Evolutionary conservation across 306 rosid genomes (phyloP).

Genomic region (Gastrolobium villosum): DNA sequence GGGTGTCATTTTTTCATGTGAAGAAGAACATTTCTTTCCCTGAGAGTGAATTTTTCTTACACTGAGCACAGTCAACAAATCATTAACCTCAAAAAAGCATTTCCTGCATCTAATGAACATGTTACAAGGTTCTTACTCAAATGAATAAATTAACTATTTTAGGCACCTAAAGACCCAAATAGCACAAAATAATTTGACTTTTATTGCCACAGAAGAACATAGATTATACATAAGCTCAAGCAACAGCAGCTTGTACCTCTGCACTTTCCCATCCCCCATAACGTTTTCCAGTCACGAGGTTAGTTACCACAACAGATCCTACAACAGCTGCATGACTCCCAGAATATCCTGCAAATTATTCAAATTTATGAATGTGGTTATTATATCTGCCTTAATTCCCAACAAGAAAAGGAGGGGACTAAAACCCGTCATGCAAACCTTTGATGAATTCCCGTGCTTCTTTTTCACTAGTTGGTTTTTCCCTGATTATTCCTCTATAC

Average conservation of each 20-base stretch:
- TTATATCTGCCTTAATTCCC: not conserved
- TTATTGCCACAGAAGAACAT: conserved; percentile 17
- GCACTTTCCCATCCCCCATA: conserved; percentile 85
- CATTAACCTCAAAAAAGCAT: conserved; percentile 31
- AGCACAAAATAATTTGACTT: not conserved
- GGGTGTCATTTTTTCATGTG: not conserved
- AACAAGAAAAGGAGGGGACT: conserved; percentile 38
- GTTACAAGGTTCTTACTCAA: not conserved
- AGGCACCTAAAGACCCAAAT: not conserved
- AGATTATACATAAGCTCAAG: conserved; percentile 27
- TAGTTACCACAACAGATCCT: conserved; percentile 86
- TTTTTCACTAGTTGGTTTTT: conserved; percentile 83
- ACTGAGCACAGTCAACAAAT: conserved; percentile 16
- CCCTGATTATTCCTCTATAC: conserved; percentile 78
- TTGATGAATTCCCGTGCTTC: conserved; percentile 90
- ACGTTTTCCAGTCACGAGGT: conserved; percentile 86
- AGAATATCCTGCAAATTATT: conserved; percentile 79
- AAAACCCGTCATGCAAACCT: conserved; percentile 60
- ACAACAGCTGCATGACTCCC: conserved; percentile 87
- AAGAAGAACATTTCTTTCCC: conserved; percentile 1
- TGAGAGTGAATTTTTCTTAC: not conserved
- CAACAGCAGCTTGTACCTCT: conserved; percentile 68
- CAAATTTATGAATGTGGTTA: conserved; percentile 41
- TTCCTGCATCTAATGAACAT: conserved; percentile 22
- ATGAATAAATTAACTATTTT: conserved; percentile 25